Evolutionary conservation across 2,329 filamentous ascomycete genomes (phyloP).

Genomic region (Davidsoniella virescens): DNA sequence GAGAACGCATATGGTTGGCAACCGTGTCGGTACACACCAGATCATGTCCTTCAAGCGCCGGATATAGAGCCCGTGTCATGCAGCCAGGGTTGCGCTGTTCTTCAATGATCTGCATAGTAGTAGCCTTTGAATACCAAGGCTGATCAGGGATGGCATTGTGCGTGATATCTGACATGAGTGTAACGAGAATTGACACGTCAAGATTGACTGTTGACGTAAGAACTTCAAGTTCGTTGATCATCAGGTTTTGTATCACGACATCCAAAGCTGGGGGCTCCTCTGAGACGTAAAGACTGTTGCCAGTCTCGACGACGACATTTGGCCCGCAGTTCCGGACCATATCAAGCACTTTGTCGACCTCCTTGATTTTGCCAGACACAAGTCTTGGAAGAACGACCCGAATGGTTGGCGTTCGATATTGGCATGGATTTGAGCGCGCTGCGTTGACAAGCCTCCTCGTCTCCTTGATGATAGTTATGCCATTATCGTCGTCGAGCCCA

Average conservation of each 20-base stretch:
- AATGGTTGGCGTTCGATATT: background rate
- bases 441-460: background rate
- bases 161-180: conserved; percentile 3
- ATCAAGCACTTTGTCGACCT: conserved; percentile 1
- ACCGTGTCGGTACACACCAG: background rate
- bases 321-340: background rate
- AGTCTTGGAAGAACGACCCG: background rate
- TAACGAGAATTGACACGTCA: background rate
- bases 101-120: conserved; percentile 1
- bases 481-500: background rate
- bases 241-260: background rate
- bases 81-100: background rate
- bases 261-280: background rate
- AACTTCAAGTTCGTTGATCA: background rate
- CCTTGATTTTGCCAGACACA: background rate
- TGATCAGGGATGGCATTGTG: background rate
- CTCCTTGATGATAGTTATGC: background rate
- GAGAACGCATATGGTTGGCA: conserved; percentile 1
- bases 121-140: conserved; percentile 2
- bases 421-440: background rate
- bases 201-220: background rate
- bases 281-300: background rate
- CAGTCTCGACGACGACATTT: conserved; percentile 1
- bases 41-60: background rate
- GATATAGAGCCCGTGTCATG: background rate